Conservation (phyloP, 2,329 filamentous ascomycete species). For the Fusarium nanum region DNA sequence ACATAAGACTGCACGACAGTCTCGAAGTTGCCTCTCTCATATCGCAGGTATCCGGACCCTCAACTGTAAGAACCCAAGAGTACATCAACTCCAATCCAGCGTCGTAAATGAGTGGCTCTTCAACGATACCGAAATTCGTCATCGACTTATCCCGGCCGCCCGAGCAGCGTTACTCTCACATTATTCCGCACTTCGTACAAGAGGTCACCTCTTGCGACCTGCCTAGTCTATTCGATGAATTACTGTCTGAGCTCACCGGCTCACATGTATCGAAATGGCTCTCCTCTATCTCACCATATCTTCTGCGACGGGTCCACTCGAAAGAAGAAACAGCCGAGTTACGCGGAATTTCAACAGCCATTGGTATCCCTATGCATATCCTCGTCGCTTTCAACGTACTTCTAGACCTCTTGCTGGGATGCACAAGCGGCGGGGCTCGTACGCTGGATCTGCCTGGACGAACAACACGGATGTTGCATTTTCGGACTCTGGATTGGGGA, state of each 20-base stretch:
- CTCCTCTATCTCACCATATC: constrained; percentile 54
- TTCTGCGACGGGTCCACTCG: constrained; percentile 63
- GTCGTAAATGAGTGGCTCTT: not conserved
- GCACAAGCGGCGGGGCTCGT: constrained; percentile 63
- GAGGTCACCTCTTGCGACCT: constrained; percentile 48
- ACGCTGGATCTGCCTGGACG: constrained; percentile 11
- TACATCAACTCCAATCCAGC: not conserved
- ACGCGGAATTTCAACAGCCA: constrained; percentile 64
- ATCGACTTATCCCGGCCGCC: constrained; percentile 47
- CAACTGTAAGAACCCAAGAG: rapidly evolving
- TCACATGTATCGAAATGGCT: constrained; percentile 43
- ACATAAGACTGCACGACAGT: not conserved
- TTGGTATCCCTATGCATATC: constrained; percentile 67
- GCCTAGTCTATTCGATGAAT: constrained; percentile 61
- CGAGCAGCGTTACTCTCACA: constrained; percentile 44
- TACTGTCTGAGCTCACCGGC: constrained; percentile 51
- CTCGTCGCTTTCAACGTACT: constrained; percentile 72
- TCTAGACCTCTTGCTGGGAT: constrained; percentile 72
- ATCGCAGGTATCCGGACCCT: not conserved
- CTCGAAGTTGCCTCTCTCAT: not conserved
- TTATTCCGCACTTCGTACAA: constrained; percentile 39
- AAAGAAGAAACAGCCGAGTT: constrained; percentile 71
- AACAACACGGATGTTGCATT: constrained; percentile 60
- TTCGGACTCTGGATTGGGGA: constrained; percentile 66
- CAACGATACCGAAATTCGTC: constrained; percentile 42